Base-by-base conservation (phyloP, 169 alveolate species). In the Eimeria sp. region DNA sequence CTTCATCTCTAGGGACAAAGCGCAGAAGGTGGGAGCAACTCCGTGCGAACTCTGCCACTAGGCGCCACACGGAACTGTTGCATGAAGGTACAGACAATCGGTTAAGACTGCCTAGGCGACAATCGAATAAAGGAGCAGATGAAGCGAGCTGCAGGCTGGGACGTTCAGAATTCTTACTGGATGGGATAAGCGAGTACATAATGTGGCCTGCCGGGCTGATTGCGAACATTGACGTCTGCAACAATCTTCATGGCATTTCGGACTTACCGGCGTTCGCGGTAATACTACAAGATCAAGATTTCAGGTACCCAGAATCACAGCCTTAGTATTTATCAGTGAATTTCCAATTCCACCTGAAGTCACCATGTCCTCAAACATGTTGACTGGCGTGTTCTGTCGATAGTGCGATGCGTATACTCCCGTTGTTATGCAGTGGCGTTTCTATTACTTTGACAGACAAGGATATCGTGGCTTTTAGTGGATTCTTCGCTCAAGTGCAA, bases 371-470 rank as follows among this genome's bases (percentile, higher is more conserved):
- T 71, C 25, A 37, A 16, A 18, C 37, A 40, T 30, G 58, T 58
- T 74, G 56, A 74, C 43, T 40, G 40, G 83, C 33, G 40, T 74
- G 58, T 54, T 23, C 83, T 23, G 54, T 23, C 33, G 30, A 37
- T 11, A 27, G 89, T 80, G 89, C 68, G 58, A 77, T 80, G 89
- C n/a, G 49, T 14, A 52, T 66, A 43, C 68, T 43, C 52, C 43
- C 56, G 93, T 43, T 23, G 62, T 64, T 87, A 33, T 54, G 60
- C 93, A 87, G 93, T 43, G 93, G 93, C 33, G 93, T 87, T 58
- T 87, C 64, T 64, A 87, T 87, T 87, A 64, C 68, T 62, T 58
- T 87, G 83, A 87, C 83, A 30, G 93, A 87, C 80, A 43, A 87
- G 72, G 93, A 87, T 64, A 87, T 87, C 64, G 74, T 60, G 78